These are phyloP conservation scores for Grammothele lineata DNA, from an alignment of 768 basidiomycete species.

Conservation along the genomic window DNA sequence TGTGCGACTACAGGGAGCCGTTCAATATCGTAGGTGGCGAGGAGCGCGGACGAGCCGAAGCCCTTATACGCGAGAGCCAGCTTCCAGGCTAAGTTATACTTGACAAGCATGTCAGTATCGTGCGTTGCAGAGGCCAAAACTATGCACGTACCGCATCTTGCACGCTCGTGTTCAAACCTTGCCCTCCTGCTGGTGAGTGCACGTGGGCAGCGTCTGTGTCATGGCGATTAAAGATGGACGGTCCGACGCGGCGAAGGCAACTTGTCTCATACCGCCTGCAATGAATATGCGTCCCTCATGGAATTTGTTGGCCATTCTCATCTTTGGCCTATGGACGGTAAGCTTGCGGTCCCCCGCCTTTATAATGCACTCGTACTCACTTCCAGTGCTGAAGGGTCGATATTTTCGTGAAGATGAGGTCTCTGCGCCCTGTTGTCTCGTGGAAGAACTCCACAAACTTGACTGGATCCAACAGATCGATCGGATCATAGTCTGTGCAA, in stretches of 20 bases:
- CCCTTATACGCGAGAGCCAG: constrained; percentile 26
- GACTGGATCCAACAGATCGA: constrained; percentile 20
- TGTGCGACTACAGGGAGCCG: constrained; percentile 26
- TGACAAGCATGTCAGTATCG: background rate
- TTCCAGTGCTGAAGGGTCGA: constrained; percentile 21
- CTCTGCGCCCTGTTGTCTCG: constrained; percentile 22
- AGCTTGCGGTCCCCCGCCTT: too few species aligned
- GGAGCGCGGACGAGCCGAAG: constrained; percentile 21
- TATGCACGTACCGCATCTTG: constrained; percentile 21
- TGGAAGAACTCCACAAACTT: constrained; percentile 28
- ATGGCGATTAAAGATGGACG: too few species aligned
- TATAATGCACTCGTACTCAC: constrained; percentile 16
- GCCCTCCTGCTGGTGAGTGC: constrained; percentile 41
- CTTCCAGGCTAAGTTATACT: constrained; percentile 30
- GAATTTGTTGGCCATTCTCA: constrained; percentile 44
- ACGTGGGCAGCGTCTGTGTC: constrained; percentile 45
- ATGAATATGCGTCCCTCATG: constrained; percentile 37
- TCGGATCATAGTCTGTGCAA: constrained; percentile 8
- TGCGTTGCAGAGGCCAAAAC: background rate
- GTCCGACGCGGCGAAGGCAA: background rate
- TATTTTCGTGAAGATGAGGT: constrained; percentile 30
- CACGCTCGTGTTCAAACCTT: constrained; percentile 28
- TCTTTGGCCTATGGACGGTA: constrained; percentile 42
- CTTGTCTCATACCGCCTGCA: constrained; percentile 36
- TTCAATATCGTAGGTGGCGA: constrained; percentile 26